Conservation (phyloP, 306 rosid genomes). For the Rubus idaeus region DNA sequence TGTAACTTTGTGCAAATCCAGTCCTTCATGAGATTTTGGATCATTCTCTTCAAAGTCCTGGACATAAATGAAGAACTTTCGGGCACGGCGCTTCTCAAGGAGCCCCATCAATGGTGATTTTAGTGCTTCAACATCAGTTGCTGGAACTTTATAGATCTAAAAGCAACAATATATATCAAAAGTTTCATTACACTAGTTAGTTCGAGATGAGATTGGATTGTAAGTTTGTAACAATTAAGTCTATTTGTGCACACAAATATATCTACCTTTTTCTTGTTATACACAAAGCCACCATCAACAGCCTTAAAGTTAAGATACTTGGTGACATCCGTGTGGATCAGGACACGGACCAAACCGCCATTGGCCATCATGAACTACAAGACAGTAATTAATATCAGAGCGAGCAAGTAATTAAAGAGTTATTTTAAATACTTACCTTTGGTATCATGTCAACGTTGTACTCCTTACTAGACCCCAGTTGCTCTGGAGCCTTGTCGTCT, state of each 20-base stretch:
- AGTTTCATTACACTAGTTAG: neutral
- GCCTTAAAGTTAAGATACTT: constrained; percentile 73
- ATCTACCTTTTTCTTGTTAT: constrained; percentile 59
- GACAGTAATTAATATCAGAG: too few relatives aligned
- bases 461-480: constrained; percentile 61
- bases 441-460: constrained; percentile 84
- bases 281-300: constrained; percentile 76
- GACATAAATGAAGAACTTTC: constrained; percentile 72
- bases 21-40: constrained; percentile 75
- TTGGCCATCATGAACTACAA: constrained; percentile 87
- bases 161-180: neutral
- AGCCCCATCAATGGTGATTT: constrained; percentile 70
- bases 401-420: too few relatives aligned
- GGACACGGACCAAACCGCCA: constrained; percentile 66
- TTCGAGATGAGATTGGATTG: too few relatives aligned
- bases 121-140: constrained; percentile 73
- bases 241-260: constrained; percentile 18
- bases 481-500: constrained; percentile 47
- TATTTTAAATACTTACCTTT: constrained; percentile 12
- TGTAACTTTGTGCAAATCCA: constrained; percentile 60
- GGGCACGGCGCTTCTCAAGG: constrained; percentile 74
- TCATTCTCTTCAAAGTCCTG: constrained; percentile 66
- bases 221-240: too few relatives aligned
- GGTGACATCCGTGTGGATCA: constrained; percentile 77
- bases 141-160: constrained; percentile 71